Evolutionary conservation across 495 filamentous ascomycete species (phyloP).

Genomic region (Mytilinidion resinicola): DNA sequence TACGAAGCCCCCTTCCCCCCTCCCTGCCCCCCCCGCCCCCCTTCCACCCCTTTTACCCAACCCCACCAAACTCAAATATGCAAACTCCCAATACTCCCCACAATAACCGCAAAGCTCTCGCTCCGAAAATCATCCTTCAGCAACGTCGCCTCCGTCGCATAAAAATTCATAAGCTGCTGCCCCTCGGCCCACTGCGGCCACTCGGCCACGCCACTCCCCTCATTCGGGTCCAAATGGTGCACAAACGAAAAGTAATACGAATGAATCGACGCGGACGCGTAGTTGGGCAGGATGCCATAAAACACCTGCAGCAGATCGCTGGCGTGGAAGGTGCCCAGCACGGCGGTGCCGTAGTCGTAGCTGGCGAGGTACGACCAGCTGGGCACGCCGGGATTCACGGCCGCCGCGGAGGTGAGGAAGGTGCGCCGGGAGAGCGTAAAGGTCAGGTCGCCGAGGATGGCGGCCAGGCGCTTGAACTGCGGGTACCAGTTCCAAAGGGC

Average conservation of each 20-base stretch:
- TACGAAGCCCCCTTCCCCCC: too few species aligned
- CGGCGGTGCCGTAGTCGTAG: constrained; percentile 61
- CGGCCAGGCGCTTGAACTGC: constrained; percentile 67
- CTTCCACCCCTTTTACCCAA: constrained; percentile 7
- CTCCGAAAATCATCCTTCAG: constrained; percentile 56
- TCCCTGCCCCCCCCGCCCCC: too few species aligned
- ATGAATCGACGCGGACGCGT: constrained; percentile 53
- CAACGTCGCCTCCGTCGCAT: constrained; percentile 38
- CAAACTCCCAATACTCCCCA: constrained; percentile 41
- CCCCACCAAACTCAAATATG: constrained; percentile 42
- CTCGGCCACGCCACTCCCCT: constrained; percentile 31
- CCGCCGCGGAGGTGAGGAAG: constrained; percentile 43
- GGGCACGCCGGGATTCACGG: constrained; percentile 49
- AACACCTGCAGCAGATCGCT: constrained; percentile 62
- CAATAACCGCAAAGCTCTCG: constrained; percentile 45
- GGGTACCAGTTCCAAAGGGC: constrained; percentile 60
- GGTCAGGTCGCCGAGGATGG: constrained; percentile 64
- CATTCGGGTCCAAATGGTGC: constrained; percentile 60
- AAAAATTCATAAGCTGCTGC: constrained; percentile 53
- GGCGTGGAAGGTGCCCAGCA: constrained; percentile 68
- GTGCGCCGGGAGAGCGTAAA: constrained; percentile 59
- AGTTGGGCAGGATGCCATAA: constrained; percentile 54
- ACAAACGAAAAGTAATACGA: constrained; percentile 62
- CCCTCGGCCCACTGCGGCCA: constrained; percentile 59
- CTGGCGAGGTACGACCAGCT: constrained; percentile 66